phyloP scores from a whole-genome alignment of 495 filamentous ascomycete species.

The Durotheca rogersii region DNA sequence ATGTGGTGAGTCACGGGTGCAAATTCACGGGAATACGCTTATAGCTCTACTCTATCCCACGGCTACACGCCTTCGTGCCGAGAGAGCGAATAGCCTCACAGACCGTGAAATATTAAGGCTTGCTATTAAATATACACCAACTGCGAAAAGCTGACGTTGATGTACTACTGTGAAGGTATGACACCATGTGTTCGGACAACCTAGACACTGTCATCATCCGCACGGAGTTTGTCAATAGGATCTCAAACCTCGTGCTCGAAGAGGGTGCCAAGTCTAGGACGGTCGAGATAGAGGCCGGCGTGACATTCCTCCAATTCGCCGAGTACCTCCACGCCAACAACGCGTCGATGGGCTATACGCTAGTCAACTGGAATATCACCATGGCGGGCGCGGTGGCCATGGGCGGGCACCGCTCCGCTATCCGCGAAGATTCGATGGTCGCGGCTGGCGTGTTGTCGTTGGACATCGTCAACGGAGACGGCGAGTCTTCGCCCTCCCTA shows the following conservation, averaged over 20 bases:
- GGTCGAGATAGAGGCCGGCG: conserved; percentile 50
- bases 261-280: conserved; percentile 38
- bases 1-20: conserved; percentile 41
- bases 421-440: conserved; percentile 53
- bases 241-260: conserved; percentile 42
- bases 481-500: conserved; percentile 28
- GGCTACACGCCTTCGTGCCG: too few relatives aligned
- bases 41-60: not conserved
- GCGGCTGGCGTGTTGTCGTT: conserved; percentile 49
- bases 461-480: conserved; percentile 50
- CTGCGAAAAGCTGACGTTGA: conserved; percentile 1
- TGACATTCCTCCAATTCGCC: conserved; percentile 53
- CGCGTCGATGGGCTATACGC: conserved; percentile 49
- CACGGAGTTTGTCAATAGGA: conserved; percentile 46
- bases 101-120: too few relatives aligned
- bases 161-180: conserved; percentile 34
- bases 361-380: conserved; percentile 56
- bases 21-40: not conserved
- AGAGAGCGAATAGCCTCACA: too few relatives aligned
- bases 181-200: conserved; percentile 51
- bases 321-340: conserved; percentile 46
- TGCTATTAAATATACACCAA: too few relatives aligned
- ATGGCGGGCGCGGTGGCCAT: conserved; percentile 52
- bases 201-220: conserved; percentile 45
- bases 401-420: conserved; percentile 50